Base-by-base conservation (phyloP, 2,329 filamentous ascomycete species). In the Aaosphaeria pasadenensis region DNA sequence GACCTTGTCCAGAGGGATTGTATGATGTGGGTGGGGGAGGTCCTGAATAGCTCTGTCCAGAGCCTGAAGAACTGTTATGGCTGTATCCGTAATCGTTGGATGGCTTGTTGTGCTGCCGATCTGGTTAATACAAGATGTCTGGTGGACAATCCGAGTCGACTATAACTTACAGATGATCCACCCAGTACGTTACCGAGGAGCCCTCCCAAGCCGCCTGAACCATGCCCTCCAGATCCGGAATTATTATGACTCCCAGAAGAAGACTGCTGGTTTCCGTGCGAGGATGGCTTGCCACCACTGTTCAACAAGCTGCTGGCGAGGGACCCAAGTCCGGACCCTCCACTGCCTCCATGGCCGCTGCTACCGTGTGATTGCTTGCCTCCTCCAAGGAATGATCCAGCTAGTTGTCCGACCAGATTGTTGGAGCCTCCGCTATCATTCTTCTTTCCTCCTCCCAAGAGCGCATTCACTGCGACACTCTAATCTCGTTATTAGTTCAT, bases 21-120 rank as follows among this genome's bases (percentile, higher is more conserved):
- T 86, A 86, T 5, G 81, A 78, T 11, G 77, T 68, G n/a, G 82
- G 80, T 9, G 86, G 86, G 36, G 84, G 82, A 48, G 80, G 75
- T 47, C 84, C 85, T 51, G 74, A 78, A 65, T 88, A 89, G 35
- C 76, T 75, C 40, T 80, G 78, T 52, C 77, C 66, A 39, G 61
- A 59, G 3, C 60, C 58, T 24, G 78, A 73, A 39, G 77, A 78
- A 4, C 75, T 66, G 78, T 72, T 48, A 77, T 81, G 30, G 74
- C 69, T 85, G 62, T 81, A 89, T 60, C 78, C 81, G 54, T 83
- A 69, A 50, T 78, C 80, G 56, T 59, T 58, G 6, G 52, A 77
- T 50, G 73, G 72, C 51, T 67, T 65, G 54, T 55, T 60, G 38
- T 67, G 62, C 40, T 41, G 11, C 7, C 17, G 42, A 24, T n/a